These are phyloP conservation scores for Agaricus sinodeliciosus DNA, from an alignment of 768 basidiomycete genomes.

Conservation along the genomic window DNA sequence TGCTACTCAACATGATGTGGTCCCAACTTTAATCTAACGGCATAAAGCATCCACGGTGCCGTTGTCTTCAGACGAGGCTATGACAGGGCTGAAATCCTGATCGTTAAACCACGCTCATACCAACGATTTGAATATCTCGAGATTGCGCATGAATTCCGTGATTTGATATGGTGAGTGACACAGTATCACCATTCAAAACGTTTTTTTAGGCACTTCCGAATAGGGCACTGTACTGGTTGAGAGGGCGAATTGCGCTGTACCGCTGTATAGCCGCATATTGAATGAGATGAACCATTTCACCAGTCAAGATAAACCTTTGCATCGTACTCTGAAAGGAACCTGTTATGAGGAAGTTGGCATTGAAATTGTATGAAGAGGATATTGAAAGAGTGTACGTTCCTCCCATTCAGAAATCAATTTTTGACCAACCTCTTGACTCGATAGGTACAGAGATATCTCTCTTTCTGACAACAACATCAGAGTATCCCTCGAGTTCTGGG, in stretches of 20 bases:
- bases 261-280: constrained; percentile 40
- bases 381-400: constrained; percentile 34
- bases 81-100: constrained; percentile 25
- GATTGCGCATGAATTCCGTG: constrained; percentile 23
- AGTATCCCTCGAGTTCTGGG: background rate
- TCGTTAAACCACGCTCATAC: constrained; percentile 23
- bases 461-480: background rate
- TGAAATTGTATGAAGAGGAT: constrained; percentile 36
- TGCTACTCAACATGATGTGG: background rate
- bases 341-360: constrained; percentile 36
- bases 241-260: constrained; percentile 37
- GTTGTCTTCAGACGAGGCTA: constrained; percentile 39
- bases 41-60: constrained; percentile 19
- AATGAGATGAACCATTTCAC: constrained; percentile 47
- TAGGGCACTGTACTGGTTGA: constrained; percentile 32
- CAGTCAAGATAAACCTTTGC: constrained; percentile 29
- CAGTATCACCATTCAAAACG: background rate
- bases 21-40: background rate
- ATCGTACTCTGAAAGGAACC: constrained; percentile 42
- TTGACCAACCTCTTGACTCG: no score
- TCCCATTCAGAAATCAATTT: background rate
- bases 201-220: background rate
- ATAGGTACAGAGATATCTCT: background rate
- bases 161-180: constrained; percentile 29
- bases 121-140: constrained; percentile 18